Base-by-base conservation (phyloP, 768 basidiomycete species). In the Suillus discolor region DNA sequence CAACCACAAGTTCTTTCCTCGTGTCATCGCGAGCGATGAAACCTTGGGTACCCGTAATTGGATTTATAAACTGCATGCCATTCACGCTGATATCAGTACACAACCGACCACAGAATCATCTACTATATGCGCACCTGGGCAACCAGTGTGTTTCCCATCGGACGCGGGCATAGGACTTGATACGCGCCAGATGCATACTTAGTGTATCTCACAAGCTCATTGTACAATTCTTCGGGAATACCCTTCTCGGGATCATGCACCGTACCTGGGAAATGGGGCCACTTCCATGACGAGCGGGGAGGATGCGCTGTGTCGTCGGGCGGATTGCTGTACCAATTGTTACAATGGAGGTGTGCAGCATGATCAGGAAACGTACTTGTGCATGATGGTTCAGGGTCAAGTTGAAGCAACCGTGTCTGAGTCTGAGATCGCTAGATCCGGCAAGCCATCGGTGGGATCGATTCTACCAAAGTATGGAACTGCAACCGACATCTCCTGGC, bases 101-200 rank as follows among this genome's bases (percentile, higher is more conserved):
- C 25, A 16, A 36, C 28, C n/a, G 2, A 34, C 11, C 16, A 55
- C 53, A 25, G n/a, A 45, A 59, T 34, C 6, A 18, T 55, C 38
- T 31, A 60, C 15, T 16, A 25, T n/a, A 54, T 28, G 71, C 80
- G 62, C 42, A 84, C 85, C 71, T 77, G 69, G n/a, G 66, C 47
- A 36, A 86, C 66, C 45, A 85, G 78, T 8, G 67, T 75, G 44
- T 79, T 83, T 3, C 85, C 84, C 65, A 85, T 71, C n/a, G 85
- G 85, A 12, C 74, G 73, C 6, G 80, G 82, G 64, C 84, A 85
- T 8, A 83, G 42, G 31, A 74, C 62, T 62, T 82, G 83, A 67
- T 85, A 85, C 20, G 79, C 79, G 2, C 83, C 83, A 7, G 84
- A 85, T 7, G 85, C 80, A 68, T 84, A 86, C 69, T 83, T 84